Percentiles rank a stretch among this genome's conserved stretches.
Conservation (phyloP, 495 filamentous ascomycete genomes). For the Aspergillus biplanus region DNA sequence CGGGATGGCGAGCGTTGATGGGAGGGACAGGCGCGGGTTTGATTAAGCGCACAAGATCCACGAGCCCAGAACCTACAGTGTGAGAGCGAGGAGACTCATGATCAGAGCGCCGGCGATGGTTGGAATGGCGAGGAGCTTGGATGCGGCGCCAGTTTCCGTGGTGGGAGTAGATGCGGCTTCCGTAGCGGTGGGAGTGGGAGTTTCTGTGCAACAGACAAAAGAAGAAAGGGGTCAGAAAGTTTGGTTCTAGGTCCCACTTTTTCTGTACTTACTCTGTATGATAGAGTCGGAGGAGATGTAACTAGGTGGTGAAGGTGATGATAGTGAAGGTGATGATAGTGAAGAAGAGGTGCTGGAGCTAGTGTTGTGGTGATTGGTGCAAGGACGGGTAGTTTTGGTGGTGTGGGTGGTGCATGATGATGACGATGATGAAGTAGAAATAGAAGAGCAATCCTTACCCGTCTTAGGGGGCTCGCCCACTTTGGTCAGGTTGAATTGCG, state of each 20-base stretch:
- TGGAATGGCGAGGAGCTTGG: neutral
- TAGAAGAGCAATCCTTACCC: slow-evolving; percentile 25
- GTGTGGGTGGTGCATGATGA: slow-evolving; percentile 10
- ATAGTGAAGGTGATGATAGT: slow-evolving; percentile 9
- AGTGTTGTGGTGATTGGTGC: neutral
- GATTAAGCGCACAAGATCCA: too few relatives aligned
- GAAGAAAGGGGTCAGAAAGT: neutral
- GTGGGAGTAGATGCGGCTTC: neutral
- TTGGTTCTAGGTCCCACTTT: neutral
- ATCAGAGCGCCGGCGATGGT: slow-evolving; percentile 2
- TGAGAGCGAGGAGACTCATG: slow-evolving; percentile 7
- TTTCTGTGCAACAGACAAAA: neutral
- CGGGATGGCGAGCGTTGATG: neutral
- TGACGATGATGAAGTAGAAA: slow-evolving; percentile 17
- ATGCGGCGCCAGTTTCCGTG: slow-evolving; percentile 5
- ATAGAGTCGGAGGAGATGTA: slow-evolving; percentile 3
- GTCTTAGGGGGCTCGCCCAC: slow-evolving; percentile 21
- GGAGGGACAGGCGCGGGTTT: too few relatives aligned
- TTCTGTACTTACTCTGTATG: neutral
- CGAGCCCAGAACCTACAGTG: slow-evolving; percentile 9
- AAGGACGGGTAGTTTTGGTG: neutral
- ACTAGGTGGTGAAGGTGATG: slow-evolving; percentile 2
- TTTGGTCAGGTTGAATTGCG: slow-evolving; percentile 34
- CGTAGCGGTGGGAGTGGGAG: slow-evolving; percentile 6
- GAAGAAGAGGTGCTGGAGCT: slow-evolving; percentile 7